Conservation (phyloP, 2,329 filamentous ascomycete species). For the Sporothrix phasma region DNA sequence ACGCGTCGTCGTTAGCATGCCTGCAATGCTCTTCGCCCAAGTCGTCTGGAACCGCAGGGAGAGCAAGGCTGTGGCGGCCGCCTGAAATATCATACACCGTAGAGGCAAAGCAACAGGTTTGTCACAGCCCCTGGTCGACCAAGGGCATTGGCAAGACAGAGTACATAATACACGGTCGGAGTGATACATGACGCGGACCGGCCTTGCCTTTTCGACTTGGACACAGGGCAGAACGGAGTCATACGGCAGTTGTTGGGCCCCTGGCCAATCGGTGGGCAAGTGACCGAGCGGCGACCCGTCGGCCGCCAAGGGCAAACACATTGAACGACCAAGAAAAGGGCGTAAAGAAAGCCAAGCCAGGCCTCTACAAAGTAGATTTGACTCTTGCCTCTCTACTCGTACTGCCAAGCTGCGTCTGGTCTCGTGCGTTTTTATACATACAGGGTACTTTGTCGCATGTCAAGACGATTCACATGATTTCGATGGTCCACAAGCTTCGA, state of each 20-base stretch:
- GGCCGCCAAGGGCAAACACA: not conserved
- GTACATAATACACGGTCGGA: not conserved
- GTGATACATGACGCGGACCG: not conserved
- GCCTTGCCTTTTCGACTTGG: not conserved
- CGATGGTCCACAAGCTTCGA: not conserved
- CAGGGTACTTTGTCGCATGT: not conserved
- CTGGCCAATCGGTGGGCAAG: not conserved
- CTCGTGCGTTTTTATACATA: not conserved
- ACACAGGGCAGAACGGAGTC: not conserved
- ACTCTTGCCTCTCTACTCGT: not conserved
- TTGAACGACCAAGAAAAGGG: not conserved
- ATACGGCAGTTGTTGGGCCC: not conserved
- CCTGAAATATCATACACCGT: too few relatives aligned
- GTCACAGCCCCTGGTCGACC: not conserved
- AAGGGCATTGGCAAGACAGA: not conserved
- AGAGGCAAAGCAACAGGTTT: too few relatives aligned
- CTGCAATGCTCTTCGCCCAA: too few relatives aligned
- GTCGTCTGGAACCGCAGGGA: not conserved
- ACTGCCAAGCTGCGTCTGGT: not conserved
- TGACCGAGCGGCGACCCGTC: not conserved
- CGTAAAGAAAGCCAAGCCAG: not conserved
- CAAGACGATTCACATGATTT: not conserved
- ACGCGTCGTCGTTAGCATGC: not conserved
- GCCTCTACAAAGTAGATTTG: not conserved
- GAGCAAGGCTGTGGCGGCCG: not conserved